Base-by-base conservation (phyloP, 306 rosid genomes). In the Ziziphus jujuba region DNA sequence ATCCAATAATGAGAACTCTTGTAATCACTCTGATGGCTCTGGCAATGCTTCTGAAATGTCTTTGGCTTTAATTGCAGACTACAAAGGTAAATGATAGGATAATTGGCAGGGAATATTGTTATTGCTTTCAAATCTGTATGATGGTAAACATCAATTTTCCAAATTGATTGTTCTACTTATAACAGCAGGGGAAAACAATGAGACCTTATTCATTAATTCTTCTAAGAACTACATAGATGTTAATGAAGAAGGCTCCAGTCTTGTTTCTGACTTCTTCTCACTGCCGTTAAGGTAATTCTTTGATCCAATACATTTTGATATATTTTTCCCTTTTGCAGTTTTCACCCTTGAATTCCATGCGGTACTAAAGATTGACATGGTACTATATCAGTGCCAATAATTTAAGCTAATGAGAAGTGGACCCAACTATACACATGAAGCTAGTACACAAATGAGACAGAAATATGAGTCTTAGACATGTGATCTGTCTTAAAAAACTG, bases 231-330 rank as follows among this genome's bases (percentile, higher is more conserved):
- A n/a, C n/a, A n/a, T n/a, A n/a, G n/a, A n/a, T n/a, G n/a, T n/a
- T n/a, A n/a, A n/a, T n/a, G n/a, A n/a, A n/a, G n/a, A n/a, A n/a
- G n/a, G n/a, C n/a, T n/a, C n/a, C n/a, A n/a, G n/a, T n/a, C n/a
- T n/a, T n/a, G n/a, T n/a, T n/a, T n/a, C n/a, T n/a, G n/a, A n/a
- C 76, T 91, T 71, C 97, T 91, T 74, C 93, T 88, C 59, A 68
- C 89, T 66, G 82, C 96, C 59, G 84, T 91, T 20, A 88, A 88
- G 90, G 97, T 91, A 77, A 74, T 72, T 58, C 36, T 34, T 63
- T 45, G 56, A 45, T 45, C 48, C 56, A 25, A 52, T 71, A 21
- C 69, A n/a, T 70, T n/a, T 73, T 36, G 13, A 12, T 48, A 21
- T 9, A 31, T 40, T 12, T 5, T 24, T 14, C 71, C 34, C 62